Conservation (phyloP, 352 stramenopile species). For the Aphanomyces stellatus region DNA sequence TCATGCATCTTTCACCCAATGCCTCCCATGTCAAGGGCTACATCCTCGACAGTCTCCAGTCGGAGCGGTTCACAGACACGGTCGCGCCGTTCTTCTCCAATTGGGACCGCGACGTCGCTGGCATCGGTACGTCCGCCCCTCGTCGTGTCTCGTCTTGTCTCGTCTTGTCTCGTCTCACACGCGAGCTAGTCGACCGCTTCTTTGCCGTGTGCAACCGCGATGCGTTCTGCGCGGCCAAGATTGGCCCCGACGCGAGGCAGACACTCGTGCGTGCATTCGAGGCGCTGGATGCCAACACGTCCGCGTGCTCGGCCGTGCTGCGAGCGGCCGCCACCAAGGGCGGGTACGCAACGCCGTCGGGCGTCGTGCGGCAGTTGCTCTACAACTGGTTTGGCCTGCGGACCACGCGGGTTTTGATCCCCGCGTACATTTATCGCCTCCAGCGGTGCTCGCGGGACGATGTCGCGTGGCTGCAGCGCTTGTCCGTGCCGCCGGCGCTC, state of each 20-base stretch:
- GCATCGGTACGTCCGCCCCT: constrained; percentile 23
- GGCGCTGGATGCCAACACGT: constrained; percentile 14
- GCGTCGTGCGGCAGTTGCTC: neutral
- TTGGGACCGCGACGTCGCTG: constrained; percentile 32
- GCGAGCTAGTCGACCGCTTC: constrained; percentile 29
- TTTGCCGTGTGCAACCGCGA: constrained; percentile 3
- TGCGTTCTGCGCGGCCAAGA: neutral
- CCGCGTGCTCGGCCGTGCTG: constrained; percentile 25
- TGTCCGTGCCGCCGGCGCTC: constrained; percentile 23
- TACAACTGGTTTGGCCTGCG: constrained; percentile 19
- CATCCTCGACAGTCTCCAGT: constrained; percentile 32
- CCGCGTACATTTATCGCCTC: constrained; percentile 29
- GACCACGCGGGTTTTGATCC: constrained; percentile 26
- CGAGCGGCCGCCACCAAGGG: constrained; percentile 28
- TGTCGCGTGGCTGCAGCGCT: constrained; percentile 25
- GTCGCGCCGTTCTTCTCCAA: constrained; percentile 24
- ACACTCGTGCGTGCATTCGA: constrained; percentile 6
- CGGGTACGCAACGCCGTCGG: constrained; percentile 32
- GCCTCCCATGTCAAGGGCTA: constrained; percentile 32
- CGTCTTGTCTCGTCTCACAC: constrained; percentile 26
- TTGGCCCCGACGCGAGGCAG: neutral
- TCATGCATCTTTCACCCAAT: constrained; percentile 37
- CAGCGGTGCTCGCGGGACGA: constrained; percentile 28
- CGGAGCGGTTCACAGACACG: constrained; percentile 8
- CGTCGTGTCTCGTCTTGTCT: constrained; percentile 23